These are phyloP conservation scores for Penicillium atrosanguineum DNA, from an alignment of 495 filamentous ascomycete genomes.

Conservation along the genomic window DNA sequence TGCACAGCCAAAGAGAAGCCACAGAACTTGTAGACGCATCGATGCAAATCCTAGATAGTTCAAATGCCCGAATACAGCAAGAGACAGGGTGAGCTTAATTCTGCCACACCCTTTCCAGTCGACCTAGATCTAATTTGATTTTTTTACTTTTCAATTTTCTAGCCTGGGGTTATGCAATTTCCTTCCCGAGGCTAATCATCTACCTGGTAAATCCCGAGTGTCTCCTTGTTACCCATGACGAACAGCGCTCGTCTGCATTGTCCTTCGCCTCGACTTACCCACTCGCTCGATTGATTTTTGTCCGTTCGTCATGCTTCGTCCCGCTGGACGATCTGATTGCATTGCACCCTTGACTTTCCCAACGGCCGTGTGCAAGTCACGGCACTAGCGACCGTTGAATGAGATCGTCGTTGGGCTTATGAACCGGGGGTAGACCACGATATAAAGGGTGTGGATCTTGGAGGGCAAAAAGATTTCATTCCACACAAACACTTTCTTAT, in stretches of 20 bases:
- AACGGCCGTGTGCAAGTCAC: constrained; percentile 6
- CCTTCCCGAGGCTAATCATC: background rate
- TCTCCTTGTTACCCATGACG: constrained; percentile 6
- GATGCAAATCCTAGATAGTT: constrained; percentile 1
- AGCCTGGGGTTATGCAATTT: background rate
- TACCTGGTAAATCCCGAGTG: background rate
- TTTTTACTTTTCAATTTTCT: background rate
- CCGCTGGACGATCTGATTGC: constrained; percentile 22
- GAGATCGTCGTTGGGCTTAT: constrained; percentile 7
- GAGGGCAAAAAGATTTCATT: background rate
- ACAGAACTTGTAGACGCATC: constrained; percentile 11
- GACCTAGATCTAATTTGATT: background rate
- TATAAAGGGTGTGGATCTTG: background rate
- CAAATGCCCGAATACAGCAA: background rate
- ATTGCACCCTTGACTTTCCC: constrained; percentile 4
- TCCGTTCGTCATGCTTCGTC: constrained; percentile 24
- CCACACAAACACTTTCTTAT: background rate
- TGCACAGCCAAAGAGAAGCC: background rate
- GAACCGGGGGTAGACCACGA: background rate
- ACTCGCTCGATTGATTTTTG: constrained; percentile 13
- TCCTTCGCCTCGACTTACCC: constrained; percentile 4
- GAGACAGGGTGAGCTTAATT: background rate
- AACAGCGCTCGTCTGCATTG: constrained; percentile 8
- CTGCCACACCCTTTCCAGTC: background rate
- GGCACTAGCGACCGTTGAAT: background rate